Base-by-base conservation (phyloP, 768 basidiomycete genomes). In the Pleurotus eryngii region DNA sequence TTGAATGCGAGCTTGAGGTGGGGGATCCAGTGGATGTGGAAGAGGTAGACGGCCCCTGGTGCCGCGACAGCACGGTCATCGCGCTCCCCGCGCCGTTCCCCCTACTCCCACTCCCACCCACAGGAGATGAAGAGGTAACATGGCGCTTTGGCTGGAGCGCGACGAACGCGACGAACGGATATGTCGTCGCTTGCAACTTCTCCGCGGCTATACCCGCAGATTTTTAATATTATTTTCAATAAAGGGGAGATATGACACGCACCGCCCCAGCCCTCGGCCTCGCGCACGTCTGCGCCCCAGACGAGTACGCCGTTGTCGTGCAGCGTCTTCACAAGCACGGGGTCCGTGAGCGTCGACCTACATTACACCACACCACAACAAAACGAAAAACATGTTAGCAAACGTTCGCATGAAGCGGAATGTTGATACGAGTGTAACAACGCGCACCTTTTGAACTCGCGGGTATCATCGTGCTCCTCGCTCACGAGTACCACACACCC, bases 231-330 rank as follows among this genome's bases (percentile, higher is more conserved):
- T 20, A 20, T 20, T 20, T 20, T 20, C 20, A 20, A 20, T 2
- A 20, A 20, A 20, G 20, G 20, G 20, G 20, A 2, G 20, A 20
- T 20, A 20, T 20, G 20, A 20, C 20, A 61, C 73, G 51, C 50
- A 78, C 78, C 89, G 77, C 73, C 75, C 82, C 93, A 94, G 4
- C 91, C 84, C 60, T 96, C 92, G 37, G 78, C 77, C 63, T 90
- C 88, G 35, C 87, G 79, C 6, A 97, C 84, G 66, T 98, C 95
- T 14, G 92, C 95, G 3, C 90, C 96, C 96, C 95, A 99, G 6
- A 93, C 84, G 15, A 94, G 64, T 54, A 96, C 78, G 49, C 87
- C 76, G 68, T 94, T 89, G 35, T 89, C 85, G 49, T 81, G 79
- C 20, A 97, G 75, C 2, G 83, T 69, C 22, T 80, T 81, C 5